phyloP scores from a whole-genome alignment of 768 basidiomycete genomes.

The Crassisporium funariophilum region DNA sequence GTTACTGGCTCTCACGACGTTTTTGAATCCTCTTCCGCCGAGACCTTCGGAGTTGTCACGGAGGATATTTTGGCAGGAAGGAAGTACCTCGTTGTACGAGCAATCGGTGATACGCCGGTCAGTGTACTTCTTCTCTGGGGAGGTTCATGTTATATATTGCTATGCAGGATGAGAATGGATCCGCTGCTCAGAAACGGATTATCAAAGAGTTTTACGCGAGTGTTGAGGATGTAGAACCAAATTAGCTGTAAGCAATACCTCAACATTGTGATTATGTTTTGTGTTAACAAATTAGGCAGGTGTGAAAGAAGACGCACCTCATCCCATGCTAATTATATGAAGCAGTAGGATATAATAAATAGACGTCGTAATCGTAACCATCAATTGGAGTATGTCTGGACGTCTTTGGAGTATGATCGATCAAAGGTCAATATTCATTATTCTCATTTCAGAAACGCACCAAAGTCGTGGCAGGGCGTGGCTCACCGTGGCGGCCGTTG shows the following conservation, averaged over 20 bases:
- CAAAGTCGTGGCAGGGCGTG: no score
- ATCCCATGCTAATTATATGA: no score
- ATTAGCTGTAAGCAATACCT: constrained; percentile 29
- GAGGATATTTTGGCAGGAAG: constrained; percentile 74
- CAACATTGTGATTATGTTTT: background rate
- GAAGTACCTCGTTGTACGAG: constrained; percentile 79
- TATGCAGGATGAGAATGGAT: constrained; percentile 57
- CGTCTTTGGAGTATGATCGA: no score
- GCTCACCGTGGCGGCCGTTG: no score
- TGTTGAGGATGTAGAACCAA: constrained; percentile 68
- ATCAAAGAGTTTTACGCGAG: constrained; percentile 86
- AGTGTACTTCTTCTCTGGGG: background rate
- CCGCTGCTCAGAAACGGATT: constrained; percentile 76
- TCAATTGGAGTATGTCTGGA: no score
- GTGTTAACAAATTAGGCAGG: background rate
- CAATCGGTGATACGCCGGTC: constrained; percentile 59
- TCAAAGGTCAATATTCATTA: no score
- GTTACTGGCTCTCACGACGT: constrained; percentile 69
- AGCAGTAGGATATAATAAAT: no score
- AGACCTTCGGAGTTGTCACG: constrained; percentile 61
- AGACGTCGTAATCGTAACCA: no score
- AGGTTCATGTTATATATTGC: background rate
- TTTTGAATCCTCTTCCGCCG: constrained; percentile 38
- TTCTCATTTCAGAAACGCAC: no score
- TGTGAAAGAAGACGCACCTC: no score